These are phyloP conservation scores for Starmerella cellae DNA, from an alignment of 805 yeast species.

Conservation along the genomic window DNA sequence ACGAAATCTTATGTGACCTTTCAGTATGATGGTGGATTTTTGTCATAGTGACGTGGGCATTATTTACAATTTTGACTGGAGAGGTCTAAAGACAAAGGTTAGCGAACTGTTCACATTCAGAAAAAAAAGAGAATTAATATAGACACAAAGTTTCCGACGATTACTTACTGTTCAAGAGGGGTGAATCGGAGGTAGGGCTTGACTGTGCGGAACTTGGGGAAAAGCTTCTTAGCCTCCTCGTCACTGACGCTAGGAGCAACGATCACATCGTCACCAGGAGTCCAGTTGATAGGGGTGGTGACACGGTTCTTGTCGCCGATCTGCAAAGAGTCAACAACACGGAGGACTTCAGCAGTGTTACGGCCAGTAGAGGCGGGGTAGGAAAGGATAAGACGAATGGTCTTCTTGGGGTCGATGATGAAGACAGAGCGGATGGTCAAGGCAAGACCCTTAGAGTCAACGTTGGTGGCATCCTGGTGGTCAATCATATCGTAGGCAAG, in stretches of 20 bases:
- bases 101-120: not conserved
- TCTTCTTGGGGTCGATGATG: slow-evolving; percentile 84
- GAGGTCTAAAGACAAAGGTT: not conserved
- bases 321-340: slow-evolving; percentile 85
- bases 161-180: slow-evolving; percentile 24
- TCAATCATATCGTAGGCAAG: slow-evolving; percentile 77
- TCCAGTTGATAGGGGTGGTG: slow-evolving; percentile 92
- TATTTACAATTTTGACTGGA: not conserved
- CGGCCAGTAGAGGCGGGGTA: slow-evolving; percentile 94
- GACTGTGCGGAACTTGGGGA: slow-evolving; percentile 77
- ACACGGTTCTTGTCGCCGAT: slow-evolving; percentile 74
- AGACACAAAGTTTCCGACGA: not conserved
- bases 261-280: slow-evolving; percentile 80
- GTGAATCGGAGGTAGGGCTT: slow-evolving; percentile 86
- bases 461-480: slow-evolving; percentile 69
- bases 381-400: slow-evolving; percentile 71
- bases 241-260: slow-evolving; percentile 81
- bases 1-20: too few relatives aligned
- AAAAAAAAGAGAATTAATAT: not conserved
- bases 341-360: slow-evolving; percentile 83
- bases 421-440: slow-evolving; percentile 89
- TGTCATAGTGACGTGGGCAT: too few relatives aligned
- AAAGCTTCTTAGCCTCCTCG: slow-evolving; percentile 70
- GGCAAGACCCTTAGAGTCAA: slow-evolving; percentile 58
- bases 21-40: too few relatives aligned